Conservation (phyloP, 495 filamentous ascomycete species). For the Clohesyomyces aquaticus region DNA sequence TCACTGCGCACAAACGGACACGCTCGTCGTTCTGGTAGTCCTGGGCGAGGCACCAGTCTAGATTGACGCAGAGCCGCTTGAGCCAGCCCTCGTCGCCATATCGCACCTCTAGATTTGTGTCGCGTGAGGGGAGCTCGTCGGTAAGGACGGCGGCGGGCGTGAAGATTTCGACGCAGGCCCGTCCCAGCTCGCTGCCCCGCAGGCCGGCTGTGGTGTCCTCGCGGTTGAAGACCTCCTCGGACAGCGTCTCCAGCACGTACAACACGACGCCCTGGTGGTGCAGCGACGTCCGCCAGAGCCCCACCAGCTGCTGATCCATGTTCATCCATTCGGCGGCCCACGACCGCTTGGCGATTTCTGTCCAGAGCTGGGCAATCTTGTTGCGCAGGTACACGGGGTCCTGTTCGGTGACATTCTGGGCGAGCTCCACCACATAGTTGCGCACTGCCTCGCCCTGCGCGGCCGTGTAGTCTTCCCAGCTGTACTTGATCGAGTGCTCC, state of each 20-base stretch:
- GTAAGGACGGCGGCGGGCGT: constrained; percentile 74
- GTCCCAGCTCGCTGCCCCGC: constrained; percentile 79
- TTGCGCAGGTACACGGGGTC: constrained; percentile 87
- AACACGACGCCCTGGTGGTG: constrained; percentile 40
- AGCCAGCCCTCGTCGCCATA: constrained; percentile 88
- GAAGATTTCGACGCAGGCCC: constrained; percentile 89
- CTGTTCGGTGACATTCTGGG: constrained; percentile 67
- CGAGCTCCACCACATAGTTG: constrained; percentile 74
- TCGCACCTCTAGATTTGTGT: constrained; percentile 63
- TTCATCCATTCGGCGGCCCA: constrained; percentile 92
- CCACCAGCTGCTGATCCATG: constrained; percentile 84
- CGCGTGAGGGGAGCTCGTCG: constrained; percentile 72
- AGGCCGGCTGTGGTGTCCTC: constrained; percentile 85
- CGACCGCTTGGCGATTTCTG: constrained; percentile 87
- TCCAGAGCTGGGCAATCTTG: constrained; percentile 95
- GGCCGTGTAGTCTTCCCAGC: constrained; percentile 69
- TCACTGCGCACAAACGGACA: constrained; percentile 68
- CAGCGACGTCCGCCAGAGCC: constrained; percentile 72
- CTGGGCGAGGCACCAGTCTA: constrained; percentile 71
- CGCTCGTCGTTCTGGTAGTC: constrained; percentile 65
- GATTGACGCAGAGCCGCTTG: constrained; percentile 70
- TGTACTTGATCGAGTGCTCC: constrained; percentile 83
- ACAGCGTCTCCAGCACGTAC: constrained; percentile 81
- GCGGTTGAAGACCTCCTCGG: constrained; percentile 89
- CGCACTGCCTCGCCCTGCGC: constrained; percentile 68